phyloP scores from a whole-genome alignment of 1,139 yeast genomes.

The Chernovozyma sophiae-reginae region DNA sequence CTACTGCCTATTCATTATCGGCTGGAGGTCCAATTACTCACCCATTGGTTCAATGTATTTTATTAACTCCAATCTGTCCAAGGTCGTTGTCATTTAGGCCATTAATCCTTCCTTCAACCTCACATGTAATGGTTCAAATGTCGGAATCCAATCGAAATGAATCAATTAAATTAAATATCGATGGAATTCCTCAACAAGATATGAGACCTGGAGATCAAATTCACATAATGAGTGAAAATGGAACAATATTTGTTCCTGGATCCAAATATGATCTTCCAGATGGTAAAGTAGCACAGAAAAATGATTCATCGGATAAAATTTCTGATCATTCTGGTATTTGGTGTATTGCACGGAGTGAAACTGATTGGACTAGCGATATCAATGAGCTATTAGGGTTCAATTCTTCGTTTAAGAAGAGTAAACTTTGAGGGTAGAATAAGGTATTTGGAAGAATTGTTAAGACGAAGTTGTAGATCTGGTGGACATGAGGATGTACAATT shows the following conservation, averaged over 20 bases:
- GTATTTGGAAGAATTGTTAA: too few species aligned
- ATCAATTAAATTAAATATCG: slow-evolving; percentile 60
- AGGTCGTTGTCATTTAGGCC: slow-evolving; percentile 86
- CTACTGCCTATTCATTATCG: slow-evolving; percentile 86
- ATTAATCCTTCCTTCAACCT: slow-evolving; percentile 67
- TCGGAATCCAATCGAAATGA: slow-evolving; percentile 46
- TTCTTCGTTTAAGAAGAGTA: slow-evolving; percentile 57
- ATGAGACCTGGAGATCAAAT: slow-evolving; percentile 76
- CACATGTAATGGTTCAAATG: slow-evolving; percentile 64
- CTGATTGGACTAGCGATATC: slow-evolving; percentile 89
- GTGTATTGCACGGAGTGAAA: slow-evolving; percentile 78
- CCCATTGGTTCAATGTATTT: slow-evolving; percentile 78
- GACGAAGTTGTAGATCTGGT: too few species aligned
- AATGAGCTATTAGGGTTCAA: slow-evolving; percentile 88
- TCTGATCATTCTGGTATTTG: slow-evolving; percentile 55
- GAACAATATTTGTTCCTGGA: slow-evolving; percentile 48
- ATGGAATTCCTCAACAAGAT: slow-evolving; percentile 72
- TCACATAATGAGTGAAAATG: slow-evolving; percentile 60
- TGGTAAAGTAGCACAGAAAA: slow-evolving; percentile 1
- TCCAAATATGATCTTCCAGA: slow-evolving; percentile 4
- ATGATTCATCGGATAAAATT: slow-evolving; percentile 1
- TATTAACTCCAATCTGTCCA: slow-evolving; percentile 88
- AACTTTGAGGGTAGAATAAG: background rate
- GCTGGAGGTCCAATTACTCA: slow-evolving; percentile 93
- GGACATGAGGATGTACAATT: too few species aligned